Conservation (phyloP, 306 rosid genomes). For the Dryas alaskensis region DNA sequence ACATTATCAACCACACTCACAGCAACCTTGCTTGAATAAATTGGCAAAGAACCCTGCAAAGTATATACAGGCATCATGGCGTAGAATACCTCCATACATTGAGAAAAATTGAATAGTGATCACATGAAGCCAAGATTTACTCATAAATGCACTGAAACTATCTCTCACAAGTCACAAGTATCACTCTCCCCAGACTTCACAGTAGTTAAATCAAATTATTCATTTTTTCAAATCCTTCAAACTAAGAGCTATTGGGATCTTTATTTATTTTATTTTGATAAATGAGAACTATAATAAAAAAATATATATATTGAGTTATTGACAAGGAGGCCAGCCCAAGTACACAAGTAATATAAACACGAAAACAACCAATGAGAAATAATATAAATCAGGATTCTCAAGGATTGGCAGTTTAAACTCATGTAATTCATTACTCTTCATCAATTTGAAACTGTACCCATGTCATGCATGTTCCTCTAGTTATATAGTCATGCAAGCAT, state of each 20-base stretch:
- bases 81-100: conserved; percentile 14
- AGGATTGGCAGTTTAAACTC: neutral
- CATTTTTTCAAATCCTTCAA: neutral
- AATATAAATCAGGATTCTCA: neutral
- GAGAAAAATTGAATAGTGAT: conserved; percentile 16
- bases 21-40: conserved; percentile 83
- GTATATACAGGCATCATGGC: conserved; percentile 27
- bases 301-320: neutral
- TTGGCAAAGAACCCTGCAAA: conserved; percentile 93
- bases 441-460: neutral
- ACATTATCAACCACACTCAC: conserved; percentile 93
- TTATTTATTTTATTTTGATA: neutral
- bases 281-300: neutral
- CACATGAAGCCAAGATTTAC: conserved; percentile 19
- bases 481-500: neutral
- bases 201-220: neutral
- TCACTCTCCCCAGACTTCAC: neutral
- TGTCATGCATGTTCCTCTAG: conserved; percentile 1
- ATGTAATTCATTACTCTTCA: neutral
- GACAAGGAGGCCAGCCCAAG: neutral
- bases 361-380: neutral
- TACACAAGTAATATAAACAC: neutral
- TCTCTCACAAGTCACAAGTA: conserved; percentile 3
- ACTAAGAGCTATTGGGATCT: neutral
- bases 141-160: neutral